Evolutionary conservation across 129 eudicot genomes (phyloP).

Genomic region (Scalesia atractyloides): DNA sequence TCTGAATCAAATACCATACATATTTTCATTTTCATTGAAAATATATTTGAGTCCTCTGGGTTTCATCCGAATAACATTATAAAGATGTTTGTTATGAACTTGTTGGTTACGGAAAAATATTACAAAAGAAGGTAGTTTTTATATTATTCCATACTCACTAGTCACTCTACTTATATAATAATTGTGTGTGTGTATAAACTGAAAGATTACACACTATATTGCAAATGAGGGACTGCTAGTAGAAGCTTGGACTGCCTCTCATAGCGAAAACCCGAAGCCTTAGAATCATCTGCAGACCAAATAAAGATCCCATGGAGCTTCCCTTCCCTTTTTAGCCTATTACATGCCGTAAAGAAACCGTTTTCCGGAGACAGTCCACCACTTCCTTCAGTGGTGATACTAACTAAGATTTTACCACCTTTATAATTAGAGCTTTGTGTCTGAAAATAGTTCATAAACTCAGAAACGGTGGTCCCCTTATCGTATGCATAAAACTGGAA

Average conservation of each 20-base stretch:
- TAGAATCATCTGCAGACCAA: conserved; percentile 50
- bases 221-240: conserved; percentile 23
- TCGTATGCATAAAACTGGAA: conserved; percentile 83
- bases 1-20: too few relatives aligned
- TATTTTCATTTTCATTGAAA: too few relatives aligned
- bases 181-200: neutral
- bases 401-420: conserved; percentile 50
- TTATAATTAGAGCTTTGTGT: conserved; percentile 41
- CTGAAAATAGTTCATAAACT: conserved; percentile 44
- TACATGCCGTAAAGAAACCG: conserved; percentile 48
- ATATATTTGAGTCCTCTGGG: too few relatives aligned
- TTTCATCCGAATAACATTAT: neutral
- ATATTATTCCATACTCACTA: too few relatives aligned
- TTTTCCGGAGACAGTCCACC: conserved; percentile 44
- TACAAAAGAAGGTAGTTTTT: too few relatives aligned
- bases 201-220: neutral
- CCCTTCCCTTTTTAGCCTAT: conserved; percentile 38
- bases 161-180: too few relatives aligned
- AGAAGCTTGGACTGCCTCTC: conserved; percentile 44
- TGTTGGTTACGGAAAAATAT: neutral
- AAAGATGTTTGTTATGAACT: neutral
- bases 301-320: conserved; percentile 43
- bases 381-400: conserved; percentile 40
- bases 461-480: conserved; percentile 45
- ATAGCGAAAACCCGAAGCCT: conserved; percentile 40